These are phyloP conservation scores for Diaporthe velutina DNA, from an alignment of 2,329 filamentous ascomycete species.

Conservation along the genomic window DNA sequence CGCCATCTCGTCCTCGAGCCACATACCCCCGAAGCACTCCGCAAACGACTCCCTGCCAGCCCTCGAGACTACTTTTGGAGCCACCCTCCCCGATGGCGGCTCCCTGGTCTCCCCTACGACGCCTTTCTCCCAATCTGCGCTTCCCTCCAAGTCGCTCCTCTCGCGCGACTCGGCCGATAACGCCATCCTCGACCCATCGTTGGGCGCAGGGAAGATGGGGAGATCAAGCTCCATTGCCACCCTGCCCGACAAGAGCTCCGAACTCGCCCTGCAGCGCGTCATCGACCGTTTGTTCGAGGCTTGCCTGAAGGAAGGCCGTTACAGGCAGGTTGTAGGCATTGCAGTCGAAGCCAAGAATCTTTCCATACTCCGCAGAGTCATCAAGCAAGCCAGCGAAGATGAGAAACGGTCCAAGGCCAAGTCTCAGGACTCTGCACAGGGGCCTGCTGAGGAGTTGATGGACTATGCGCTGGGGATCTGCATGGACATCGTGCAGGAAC, in stretches of 20 bases:
- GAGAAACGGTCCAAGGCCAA: constrained; percentile 79
- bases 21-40: constrained; percentile 59
- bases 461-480: constrained; percentile 96
- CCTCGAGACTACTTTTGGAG: constrained; percentile 83
- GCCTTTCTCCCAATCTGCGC: constrained; percentile 92
- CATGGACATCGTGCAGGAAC: constrained; percentile 97
- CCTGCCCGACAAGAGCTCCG: constrained; percentile 76
- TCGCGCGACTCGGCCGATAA: constrained; percentile 81
- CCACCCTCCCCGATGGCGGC: constrained; percentile 74
- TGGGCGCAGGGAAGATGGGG: constrained; percentile 66
- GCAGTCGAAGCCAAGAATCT: constrained; percentile 95
- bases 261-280: constrained; percentile 83
- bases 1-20: constrained; percentile 72
- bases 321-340: constrained; percentile 96
- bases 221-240: constrained; percentile 74
- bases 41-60: constrained; percentile 69
- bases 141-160: constrained; percentile 95
- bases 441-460: constrained; percentile 90
- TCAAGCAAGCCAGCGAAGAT: constrained; percentile 89
- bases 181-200: constrained; percentile 70
- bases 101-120: constrained; percentile 89
- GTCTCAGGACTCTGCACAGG: constrained; percentile 61
- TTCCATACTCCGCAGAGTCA: constrained; percentile 86
- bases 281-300: constrained; percentile 92
- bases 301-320: constrained; percentile 87